Evolutionary conservation across 768 basidiomycete genomes (phyloP).

Genomic region (Auricularia auricula-judae): DNA sequence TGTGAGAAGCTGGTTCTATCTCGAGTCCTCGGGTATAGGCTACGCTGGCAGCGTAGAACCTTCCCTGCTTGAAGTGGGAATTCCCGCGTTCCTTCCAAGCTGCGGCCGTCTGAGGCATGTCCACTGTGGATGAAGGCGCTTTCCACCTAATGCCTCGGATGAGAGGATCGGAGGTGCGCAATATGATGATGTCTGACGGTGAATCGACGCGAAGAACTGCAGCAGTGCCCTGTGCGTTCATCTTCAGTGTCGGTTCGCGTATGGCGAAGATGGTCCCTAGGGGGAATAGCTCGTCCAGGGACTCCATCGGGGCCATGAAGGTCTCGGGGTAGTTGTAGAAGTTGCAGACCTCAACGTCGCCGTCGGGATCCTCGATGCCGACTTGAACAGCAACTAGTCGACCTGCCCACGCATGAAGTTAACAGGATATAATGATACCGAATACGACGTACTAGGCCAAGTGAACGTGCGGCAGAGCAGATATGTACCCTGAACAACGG

Average conservation of each 20-base stretch:
- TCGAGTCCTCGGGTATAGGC: constrained; percentile 16
- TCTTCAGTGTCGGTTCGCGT: constrained; percentile 21
- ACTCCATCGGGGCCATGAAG: constrained; percentile 6
- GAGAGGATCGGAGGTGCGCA: constrained; percentile 7
- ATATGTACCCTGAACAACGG: background rate
- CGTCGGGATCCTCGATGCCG: constrained; percentile 18
- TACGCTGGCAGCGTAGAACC: constrained; percentile 17
- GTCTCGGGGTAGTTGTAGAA: constrained; percentile 19
- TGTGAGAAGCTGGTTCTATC: constrained; percentile 8
- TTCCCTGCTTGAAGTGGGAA: constrained; percentile 10
- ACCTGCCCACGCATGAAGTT: background rate
- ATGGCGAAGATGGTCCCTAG: constrained; percentile 19
- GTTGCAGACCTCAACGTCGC: constrained; percentile 10
- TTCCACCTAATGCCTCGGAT: constrained; percentile 6
- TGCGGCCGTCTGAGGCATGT: background rate
- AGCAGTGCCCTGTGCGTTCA: constrained; percentile 3
- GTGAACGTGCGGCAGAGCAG: background rate
- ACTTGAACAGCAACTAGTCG: background rate
- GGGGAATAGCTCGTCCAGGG: constrained; percentile 19
- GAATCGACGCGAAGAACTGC: constrained; percentile 19
- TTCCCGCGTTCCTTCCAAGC: constrained; percentile 18
- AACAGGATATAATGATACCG: too few species aligned
- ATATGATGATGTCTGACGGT: constrained; percentile 19
- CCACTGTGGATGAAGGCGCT: background rate
- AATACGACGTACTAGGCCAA: background rate